Conservation (phyloP, 2,329 filamentous ascomycete genomes). For the Cytospora chrysosperma region DNA sequence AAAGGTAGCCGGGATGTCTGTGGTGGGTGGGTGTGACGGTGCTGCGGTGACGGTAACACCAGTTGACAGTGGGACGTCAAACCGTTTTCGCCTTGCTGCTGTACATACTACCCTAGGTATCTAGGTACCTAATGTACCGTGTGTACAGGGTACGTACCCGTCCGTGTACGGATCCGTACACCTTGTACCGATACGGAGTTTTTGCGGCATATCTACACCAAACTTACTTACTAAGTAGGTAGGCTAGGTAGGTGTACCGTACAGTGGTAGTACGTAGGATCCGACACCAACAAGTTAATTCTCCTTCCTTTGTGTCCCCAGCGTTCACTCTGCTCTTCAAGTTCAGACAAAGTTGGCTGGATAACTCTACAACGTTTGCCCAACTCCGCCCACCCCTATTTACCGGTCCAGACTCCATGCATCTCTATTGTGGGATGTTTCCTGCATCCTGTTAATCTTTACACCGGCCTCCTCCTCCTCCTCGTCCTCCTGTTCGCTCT, state of each 20-base stretch:
- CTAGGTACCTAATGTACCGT: too few relatives aligned
- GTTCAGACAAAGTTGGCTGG: not conserved
- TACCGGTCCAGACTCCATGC: conserved; percentile 1
- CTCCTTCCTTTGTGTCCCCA: not conserved
- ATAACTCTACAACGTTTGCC: conserved; percentile 6
- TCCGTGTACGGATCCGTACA: too few relatives aligned
- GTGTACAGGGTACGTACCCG: too few relatives aligned
- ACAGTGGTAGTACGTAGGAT: not conserved
- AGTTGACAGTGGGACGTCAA: too few relatives aligned
- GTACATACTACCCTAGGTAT: too few relatives aligned
- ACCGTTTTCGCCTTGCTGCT: too few relatives aligned
- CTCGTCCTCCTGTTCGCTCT: not conserved
- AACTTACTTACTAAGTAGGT: too few relatives aligned
- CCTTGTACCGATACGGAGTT: too few relatives aligned
- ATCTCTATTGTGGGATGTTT: conserved; percentile 17
- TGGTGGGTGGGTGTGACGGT: too few relatives aligned
- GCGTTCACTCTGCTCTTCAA: conserved; percentile 4
- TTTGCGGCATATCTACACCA: too few relatives aligned
- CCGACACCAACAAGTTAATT: not conserved
- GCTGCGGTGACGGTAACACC: too few relatives aligned
- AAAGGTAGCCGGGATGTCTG: too few relatives aligned
- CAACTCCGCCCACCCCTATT: conserved; percentile 7
- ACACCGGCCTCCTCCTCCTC: not conserved
- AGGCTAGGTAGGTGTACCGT: not conserved
- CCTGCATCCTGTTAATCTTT: conserved; percentile 15